Percentiles rank a stretch among this genome's conserved stretches.
These are phyloP conservation scores for Zea luxurians DNA, from an alignment of 176 grass and related monocot species.

Conservation along the genomic window DNA sequence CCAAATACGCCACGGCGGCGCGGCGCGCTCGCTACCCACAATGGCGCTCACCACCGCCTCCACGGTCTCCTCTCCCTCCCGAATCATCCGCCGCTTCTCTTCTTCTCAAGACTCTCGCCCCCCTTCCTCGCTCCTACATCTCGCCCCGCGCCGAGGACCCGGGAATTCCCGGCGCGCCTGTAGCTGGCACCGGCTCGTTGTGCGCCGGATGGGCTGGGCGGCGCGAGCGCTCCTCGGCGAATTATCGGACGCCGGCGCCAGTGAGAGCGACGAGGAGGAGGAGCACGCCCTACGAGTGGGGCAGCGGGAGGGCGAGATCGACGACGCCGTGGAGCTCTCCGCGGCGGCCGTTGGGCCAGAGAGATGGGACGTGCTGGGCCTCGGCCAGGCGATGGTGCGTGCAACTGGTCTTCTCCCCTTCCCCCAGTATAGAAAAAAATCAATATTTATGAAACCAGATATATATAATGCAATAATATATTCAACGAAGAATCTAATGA, in stretches of 20 bases:
- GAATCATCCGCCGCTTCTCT: slow-evolving; percentile 9
- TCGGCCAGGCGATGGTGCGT: slow-evolving; percentile 90
- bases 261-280: slow-evolving; percentile 47
- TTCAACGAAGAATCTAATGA: neutral
- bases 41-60: slow-evolving; percentile 47
- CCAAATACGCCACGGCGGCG: slow-evolving; percentile 6
- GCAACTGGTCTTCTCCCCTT: neutral
- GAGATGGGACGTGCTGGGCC: slow-evolving; percentile 89
- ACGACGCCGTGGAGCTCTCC: slow-evolving; percentile 40
- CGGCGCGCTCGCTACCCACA: slow-evolving; percentile 10
- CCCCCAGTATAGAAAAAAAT: neutral
- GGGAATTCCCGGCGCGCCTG: neutral
- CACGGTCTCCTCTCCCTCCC: slow-evolving; percentile 5
- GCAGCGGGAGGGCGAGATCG: slow-evolving; percentile 18
- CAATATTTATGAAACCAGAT: neutral
- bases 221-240: slow-evolving; percentile 30
- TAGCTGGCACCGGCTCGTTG: slow-evolving; percentile 4
- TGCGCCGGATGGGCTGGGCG: slow-evolving; percentile 1
- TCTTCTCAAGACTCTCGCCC: slow-evolving; percentile 12
- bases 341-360: slow-evolving; percentile 39
- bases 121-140: slow-evolving; percentile 14
- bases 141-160: slow-evolving; percentile 5
- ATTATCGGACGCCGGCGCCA: slow-evolving; percentile 31
- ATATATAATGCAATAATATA: neutral
- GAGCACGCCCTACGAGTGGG: slow-evolving; percentile 7